A percentile compares a stretch with the other conserved stretches of the same genome.
phyloP scores from a whole-genome alignment of 768 basidiomycete species.

The Leccinum fibrillosum region DNA sequence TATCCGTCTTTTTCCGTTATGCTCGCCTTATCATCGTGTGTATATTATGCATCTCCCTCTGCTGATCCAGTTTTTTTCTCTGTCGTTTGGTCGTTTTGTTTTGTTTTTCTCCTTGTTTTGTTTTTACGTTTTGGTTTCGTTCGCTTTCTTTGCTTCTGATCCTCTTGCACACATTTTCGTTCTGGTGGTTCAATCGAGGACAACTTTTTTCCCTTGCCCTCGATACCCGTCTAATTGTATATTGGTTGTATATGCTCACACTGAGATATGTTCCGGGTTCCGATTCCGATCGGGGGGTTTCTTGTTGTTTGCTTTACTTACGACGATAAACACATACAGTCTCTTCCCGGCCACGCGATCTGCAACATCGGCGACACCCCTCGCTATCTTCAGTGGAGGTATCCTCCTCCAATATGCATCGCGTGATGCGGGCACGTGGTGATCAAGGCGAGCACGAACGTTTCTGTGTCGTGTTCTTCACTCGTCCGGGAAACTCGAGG shows the following conservation, averaged over 20 bases:
- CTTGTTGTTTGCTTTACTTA: too few relatives aligned
- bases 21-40: background rate
- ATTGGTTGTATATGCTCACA: background rate
- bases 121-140: background rate
- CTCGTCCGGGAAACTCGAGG: too few relatives aligned
- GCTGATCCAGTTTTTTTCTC: background rate
- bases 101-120: background rate
- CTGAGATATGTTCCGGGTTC: too few relatives aligned
- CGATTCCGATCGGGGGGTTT: too few relatives aligned
- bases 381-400: too few relatives aligned
- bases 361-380: too few relatives aligned
- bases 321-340: too few relatives aligned
- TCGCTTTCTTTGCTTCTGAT: background rate
- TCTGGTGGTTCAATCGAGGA: background rate
- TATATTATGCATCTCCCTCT: constrained; percentile 2
- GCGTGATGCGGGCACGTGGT: too few relatives aligned
- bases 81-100: background rate
- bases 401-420: too few relatives aligned
- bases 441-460: too few relatives aligned
- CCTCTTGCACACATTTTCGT: background rate
- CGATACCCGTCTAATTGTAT: background rate
- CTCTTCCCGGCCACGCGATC: too few relatives aligned
- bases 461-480: too few relatives aligned
- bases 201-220: background rate
- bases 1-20: background rate